These are phyloP conservation scores for Cicer pinnatifidum DNA, from an alignment of 306 rosid species.

Conservation along the genomic window DNA sequence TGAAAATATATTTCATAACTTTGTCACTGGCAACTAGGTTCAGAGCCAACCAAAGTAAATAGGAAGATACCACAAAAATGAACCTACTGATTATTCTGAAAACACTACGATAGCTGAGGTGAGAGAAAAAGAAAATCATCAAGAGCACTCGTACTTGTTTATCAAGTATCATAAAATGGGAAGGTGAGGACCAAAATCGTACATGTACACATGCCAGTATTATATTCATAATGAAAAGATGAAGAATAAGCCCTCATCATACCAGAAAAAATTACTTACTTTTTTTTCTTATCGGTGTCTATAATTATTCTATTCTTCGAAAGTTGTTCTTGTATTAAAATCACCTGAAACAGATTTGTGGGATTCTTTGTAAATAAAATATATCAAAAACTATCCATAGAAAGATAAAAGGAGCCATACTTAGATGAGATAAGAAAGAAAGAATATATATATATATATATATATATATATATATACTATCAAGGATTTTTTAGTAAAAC, in stretches of 20 bases:
- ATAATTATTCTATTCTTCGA: conserved; percentile 91
- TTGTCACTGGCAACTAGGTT: not conserved
- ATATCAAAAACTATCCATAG: conserved; percentile 10
- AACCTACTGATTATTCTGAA: conserved; percentile 7
- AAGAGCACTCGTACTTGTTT: conserved; percentile 10
- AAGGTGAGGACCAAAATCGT: not conserved
- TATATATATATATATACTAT: not conserved
- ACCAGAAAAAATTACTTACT: conserved; percentile 59
- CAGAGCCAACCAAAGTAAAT: not conserved
- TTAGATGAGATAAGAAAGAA: conserved; percentile 1
- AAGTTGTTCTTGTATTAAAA: conserved; percentile 92
- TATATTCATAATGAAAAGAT: conserved; percentile 15
- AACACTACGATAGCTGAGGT: not conserved
- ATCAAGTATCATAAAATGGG: not conserved
- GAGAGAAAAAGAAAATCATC: conserved; percentile 8
- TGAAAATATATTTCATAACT: not conserved
- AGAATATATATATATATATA: not conserved
- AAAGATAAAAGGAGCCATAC: not conserved
- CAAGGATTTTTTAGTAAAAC: conserved; percentile 9
- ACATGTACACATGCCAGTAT: conserved; percentile 11
- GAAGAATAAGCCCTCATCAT: conserved; percentile 30
- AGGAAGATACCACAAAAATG: conserved; percentile 4
- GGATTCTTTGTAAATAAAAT: conserved; percentile 15
- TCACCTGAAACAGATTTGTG: conserved; percentile 64
- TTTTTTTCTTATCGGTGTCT: conserved; percentile 85